These are phyloP conservation scores for Alternaria incomplexa DNA, from an alignment of 2,329 filamentous ascomycete species.

Conservation along the genomic window DNA sequence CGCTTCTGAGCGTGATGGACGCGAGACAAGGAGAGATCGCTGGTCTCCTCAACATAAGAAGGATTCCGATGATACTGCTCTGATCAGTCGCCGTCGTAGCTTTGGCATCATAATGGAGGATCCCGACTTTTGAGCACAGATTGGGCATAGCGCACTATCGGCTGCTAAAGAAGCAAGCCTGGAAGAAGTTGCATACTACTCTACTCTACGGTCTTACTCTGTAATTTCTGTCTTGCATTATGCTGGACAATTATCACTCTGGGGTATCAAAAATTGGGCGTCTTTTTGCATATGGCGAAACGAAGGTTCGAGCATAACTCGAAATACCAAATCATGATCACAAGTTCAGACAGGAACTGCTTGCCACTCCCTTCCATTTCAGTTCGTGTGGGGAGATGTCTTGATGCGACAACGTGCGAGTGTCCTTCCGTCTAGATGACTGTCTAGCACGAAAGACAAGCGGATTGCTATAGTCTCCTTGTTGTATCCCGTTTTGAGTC, in stretches of 20 bases:
- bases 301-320: not conserved
- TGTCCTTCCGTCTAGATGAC: not conserved
- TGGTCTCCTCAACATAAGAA: not conserved
- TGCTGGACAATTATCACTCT: not conserved
- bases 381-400: not conserved
- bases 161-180: not conserved
- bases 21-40: not conserved
- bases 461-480: not conserved
- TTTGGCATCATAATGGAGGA: conserved; percentile 2
- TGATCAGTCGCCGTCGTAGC: not conserved
- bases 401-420: not conserved
- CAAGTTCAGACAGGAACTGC: not conserved
- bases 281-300: not conserved
- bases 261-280: not conserved
- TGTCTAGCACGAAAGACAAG: not conserved
- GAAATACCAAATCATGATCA: not conserved
- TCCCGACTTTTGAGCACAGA: not conserved
- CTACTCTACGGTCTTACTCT: not conserved
- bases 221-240: not conserved
- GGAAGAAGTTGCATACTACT: conserved; percentile 2
- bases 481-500: not conserved
- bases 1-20: not conserved
- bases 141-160: not conserved
- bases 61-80: not conserved
- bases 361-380: not conserved